Percentiles rank a stretch among this genome's conserved stretches.
Conservation (phyloP, 345 rosid species). For the Sapria himalayana region DNA sequence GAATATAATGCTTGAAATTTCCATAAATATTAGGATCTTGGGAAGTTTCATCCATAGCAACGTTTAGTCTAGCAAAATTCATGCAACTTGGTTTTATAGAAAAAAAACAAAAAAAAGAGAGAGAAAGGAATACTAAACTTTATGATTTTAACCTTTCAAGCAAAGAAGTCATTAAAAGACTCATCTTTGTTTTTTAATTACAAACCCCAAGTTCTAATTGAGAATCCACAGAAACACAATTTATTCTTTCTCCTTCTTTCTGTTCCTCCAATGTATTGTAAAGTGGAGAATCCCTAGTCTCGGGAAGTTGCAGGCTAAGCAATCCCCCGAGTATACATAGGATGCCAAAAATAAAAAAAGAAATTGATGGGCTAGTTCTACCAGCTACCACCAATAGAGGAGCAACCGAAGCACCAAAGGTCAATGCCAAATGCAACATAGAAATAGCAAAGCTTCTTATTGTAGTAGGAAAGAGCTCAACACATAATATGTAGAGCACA, state of each 20-base stretch:
- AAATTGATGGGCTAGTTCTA: conserved; percentile 25
- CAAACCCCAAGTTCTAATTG: conserved; percentile 9
- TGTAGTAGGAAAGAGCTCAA: conserved; percentile 58
- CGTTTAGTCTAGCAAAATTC: too few species aligned
- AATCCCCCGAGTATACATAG: conserved; percentile 34
- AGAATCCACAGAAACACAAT: conserved; percentile 1
- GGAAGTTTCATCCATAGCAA: too few species aligned
- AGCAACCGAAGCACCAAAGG: conserved; percentile 61
- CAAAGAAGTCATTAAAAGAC: too few species aligned
- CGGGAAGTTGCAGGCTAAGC: conserved; percentile 34
- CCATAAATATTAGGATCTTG: too few species aligned
- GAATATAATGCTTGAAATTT: too few species aligned
- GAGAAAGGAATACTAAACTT: too few species aligned
- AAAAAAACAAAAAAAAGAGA: too few species aligned
- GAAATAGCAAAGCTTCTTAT: conserved; percentile 55
- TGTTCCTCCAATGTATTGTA: conserved; percentile 42
- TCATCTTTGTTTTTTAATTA: too few species aligned
- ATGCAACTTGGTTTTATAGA: too few species aligned
- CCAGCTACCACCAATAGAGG: conserved; percentile 45
- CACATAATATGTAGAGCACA: conserved; percentile 30
- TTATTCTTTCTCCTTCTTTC: conserved; percentile 16
- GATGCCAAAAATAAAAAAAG: conserved; percentile 33
- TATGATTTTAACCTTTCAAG: too few species aligned
- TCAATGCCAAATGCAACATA: conserved; percentile 29
- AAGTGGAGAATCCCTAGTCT: conserved; percentile 43